A percentile compares a stretch with the other conserved stretches of the same genome.
Conservation (phyloP, 306 rosid genomes). For the Potentilla sterilis region DNA sequence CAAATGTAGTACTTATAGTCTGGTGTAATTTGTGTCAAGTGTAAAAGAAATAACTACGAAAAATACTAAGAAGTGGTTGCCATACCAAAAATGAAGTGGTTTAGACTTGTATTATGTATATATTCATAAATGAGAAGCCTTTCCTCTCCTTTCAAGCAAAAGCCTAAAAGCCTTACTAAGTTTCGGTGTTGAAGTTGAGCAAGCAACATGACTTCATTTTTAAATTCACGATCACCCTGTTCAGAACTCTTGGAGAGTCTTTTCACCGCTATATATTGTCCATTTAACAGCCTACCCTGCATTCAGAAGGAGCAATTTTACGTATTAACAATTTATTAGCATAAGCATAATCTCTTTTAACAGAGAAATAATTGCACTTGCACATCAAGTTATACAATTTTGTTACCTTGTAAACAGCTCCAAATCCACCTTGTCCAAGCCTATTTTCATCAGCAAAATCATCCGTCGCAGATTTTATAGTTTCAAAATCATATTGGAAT, state of each 20-base stretch:
- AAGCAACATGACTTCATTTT: neutral
- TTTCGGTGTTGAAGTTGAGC: slow-evolving; percentile 14
- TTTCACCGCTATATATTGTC: neutral
- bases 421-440: neutral
- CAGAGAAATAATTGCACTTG: no score
- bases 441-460: neutral
- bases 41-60: no score
- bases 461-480: neutral
- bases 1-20: neutral
- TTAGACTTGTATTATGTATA: neutral
- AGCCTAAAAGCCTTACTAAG: neutral
- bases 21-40: no score
- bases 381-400: no score
- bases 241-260: neutral
- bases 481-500: neutral
- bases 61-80: no score
- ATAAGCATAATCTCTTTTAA: no score
- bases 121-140: slow-evolving; percentile 6
- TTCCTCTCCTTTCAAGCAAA: slow-evolving; percentile 4
- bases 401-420: neutral
- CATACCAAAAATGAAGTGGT: slow-evolving; percentile 15
- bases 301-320: neutral
- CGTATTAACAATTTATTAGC: no score
- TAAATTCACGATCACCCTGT: slow-evolving; percentile 7
- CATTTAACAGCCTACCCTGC: neutral